Base-by-base conservation (phyloP, 2,329 filamentous ascomycete genomes). In the Boeremia lycopersici region DNA sequence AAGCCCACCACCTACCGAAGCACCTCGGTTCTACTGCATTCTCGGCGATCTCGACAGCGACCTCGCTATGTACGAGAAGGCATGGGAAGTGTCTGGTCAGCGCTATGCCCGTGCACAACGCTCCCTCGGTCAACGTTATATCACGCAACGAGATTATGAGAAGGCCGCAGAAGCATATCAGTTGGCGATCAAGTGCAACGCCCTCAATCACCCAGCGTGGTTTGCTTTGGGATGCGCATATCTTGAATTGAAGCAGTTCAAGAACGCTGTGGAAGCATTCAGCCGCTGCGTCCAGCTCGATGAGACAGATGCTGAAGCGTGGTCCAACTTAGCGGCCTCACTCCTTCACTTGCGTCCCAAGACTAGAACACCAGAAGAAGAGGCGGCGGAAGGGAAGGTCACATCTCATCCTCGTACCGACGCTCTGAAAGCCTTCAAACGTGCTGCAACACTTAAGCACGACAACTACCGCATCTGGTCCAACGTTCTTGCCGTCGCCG, bases 381-480 rank as follows among this genome's bases (percentile, higher is more conserved):
- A 71, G 15, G 56, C 64, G 1, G 40, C 50, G 7, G 38, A 56
- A 15, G 38, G 43, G 29, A 53, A 53, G 29, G 57, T 72, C 1
- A 71, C 70, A 7, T 65, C 57, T 12, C 71, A 74, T 29, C 84
- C 86, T 0, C 83, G 92, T 1, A 79, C 83, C 0, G 91, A 96
- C 70, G 87, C 95, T 0, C 84, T 99, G 0, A 81, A 84, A 6
- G 93, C 95, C 0, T 91, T 96, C 75, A 95, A 96, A 71, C 89
- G 90, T 60, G 95, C 93, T 9, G 91, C 93, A 0, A 83, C 85
- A 4, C 84, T 96, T 23, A 91, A 96, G 45, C 84, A 91, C 74
- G 88, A 92, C 65, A 93, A 93, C 77, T 90, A 89, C 83, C 87
- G 91, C 64, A 97, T 99, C 73, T 98, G 93, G 93, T 91, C 96